Evolutionary conservation across 371 early-diverging fungal species (phyloP).

Genomic region (Actinomortierella ambigua): DNA sequence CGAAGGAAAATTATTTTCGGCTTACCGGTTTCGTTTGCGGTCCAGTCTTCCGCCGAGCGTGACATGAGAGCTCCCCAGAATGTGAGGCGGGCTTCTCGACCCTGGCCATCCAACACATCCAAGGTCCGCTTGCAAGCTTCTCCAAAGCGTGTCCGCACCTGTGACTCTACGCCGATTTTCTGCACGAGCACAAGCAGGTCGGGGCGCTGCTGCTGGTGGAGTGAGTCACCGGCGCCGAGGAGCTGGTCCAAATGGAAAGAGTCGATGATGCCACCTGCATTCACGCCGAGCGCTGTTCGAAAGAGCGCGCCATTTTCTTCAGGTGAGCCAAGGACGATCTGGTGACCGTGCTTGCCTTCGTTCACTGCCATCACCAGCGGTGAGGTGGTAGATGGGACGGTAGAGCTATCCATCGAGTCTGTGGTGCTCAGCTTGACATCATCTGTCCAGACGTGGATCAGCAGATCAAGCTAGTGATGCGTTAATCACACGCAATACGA

Average conservation of each 20-base stretch:
- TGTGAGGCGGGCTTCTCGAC: conserved; percentile 19
- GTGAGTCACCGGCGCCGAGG: conserved; percentile 1
- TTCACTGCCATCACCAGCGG: conserved; percentile 18
- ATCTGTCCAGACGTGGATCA: conserved; percentile 37
- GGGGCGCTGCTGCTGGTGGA: conserved; percentile 13
- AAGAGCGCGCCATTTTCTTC: conserved; percentile 15
- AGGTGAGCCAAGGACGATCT: conserved; percentile 22
- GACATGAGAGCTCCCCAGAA: conserved; percentile 33
- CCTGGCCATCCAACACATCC: conserved; percentile 29
- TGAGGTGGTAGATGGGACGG: conserved; percentile 19
- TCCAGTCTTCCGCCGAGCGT: conserved; percentile 16
- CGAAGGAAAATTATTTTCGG: too few species aligned
- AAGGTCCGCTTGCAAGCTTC: background rate
- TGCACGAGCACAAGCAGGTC: conserved; percentile 26
- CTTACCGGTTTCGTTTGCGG: conserved; percentile 17
- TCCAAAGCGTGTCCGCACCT: too few species aligned
- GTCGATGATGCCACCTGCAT: conserved; percentile 19
- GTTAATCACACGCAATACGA: too few species aligned
- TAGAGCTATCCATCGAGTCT: background rate
- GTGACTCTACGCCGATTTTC: conserved; percentile 8
- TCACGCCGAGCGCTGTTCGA: conserved; percentile 21
- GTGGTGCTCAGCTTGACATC: conserved; percentile 30
- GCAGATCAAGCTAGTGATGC: conserved; percentile 46
- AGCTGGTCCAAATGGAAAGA: conserved; percentile 21
- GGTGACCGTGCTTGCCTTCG: conserved; percentile 34